Base-by-base conservation (phyloP, 345 rosid genomes). In the Gossypium arboreum region DNA sequence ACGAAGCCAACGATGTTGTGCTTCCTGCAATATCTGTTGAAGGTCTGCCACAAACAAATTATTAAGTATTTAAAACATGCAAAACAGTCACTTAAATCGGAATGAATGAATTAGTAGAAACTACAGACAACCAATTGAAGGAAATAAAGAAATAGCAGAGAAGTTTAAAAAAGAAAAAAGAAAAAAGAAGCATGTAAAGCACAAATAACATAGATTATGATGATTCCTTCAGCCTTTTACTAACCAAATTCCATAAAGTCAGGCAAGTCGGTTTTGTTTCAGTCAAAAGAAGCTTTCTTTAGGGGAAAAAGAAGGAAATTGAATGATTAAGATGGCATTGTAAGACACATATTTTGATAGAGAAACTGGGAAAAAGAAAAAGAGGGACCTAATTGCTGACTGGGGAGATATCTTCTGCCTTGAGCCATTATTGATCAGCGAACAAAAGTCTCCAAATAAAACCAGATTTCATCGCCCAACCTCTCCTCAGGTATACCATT, bases 1-100 rank as follows among this genome's bases (percentile, higher is more conserved):
- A 15, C 91, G 87, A 74, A 88, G 90, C 94, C 94, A 89, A 39
- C 94, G 88, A 63, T 81, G 79, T 55, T 73, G 82, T 12, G 90
- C 85, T 76, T 86, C 89, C 41, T 71, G 75, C 77, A 82, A 55
- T 81, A 86, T 82, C 79, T 82, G 84, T 27, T 54, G 65, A 75
- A 77, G 76, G 66, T 82, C 89, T 84, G 83, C 76, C 68, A 79
- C 7, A 56, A 56, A 20, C 7, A 34, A 34, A 34, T 34, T 34
- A 34, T 34, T 34, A 34, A 18, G 22, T 22, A 71, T 29, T 18
- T 56, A 44, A 22, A n/a, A 52, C 52, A 39, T 20, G 15, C 62
- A 34, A 66, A 34, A 68, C 57, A 18, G 41, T 72, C 69, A 39
- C 5, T 8, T 43, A 17, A 34, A 63, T 56, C n/a, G 25, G 13